Conservation (phyloP, 2,329 filamentous ascomycete genomes). For the Chaetomium sp. region DNA sequence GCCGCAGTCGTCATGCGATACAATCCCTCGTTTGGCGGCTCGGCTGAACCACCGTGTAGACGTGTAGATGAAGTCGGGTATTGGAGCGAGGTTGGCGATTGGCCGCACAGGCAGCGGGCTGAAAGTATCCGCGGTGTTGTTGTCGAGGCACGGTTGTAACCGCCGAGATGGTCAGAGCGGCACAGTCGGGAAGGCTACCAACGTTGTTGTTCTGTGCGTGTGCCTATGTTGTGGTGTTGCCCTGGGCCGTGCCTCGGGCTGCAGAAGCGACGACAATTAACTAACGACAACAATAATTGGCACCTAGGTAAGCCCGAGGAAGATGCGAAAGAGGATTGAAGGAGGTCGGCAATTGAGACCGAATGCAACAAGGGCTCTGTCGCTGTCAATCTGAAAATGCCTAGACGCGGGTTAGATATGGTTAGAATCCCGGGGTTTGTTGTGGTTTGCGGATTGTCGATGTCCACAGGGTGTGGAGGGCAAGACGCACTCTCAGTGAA, state of each 20-base stretch:
- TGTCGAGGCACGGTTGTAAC: conserved; percentile 10
- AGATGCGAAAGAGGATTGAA: neutral
- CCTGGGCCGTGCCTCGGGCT: too few relatives aligned
- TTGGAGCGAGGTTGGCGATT: neutral
- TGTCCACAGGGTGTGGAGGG: neutral
- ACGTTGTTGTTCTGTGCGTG: too few relatives aligned
- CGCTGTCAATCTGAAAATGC: neutral
- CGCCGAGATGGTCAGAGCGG: conserved; percentile 9
- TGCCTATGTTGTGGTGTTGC: too few relatives aligned
- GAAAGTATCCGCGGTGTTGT: conserved; percentile 8
- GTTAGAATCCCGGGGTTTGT: neutral
- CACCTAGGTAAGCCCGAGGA: neutral
- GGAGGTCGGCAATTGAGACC: conserved; percentile 7
- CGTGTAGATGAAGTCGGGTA: neutral
- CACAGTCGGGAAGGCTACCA: conserved; percentile 11
- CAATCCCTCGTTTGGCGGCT: conserved; percentile 1
- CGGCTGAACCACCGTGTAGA: conserved; percentile 10
- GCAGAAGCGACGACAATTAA: too few relatives aligned
- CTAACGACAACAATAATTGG: too few relatives aligned
- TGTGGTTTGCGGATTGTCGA: neutral
- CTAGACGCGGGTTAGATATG: neutral
- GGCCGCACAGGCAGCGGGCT: conserved; percentile 3
- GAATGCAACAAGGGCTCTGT: conserved; percentile 3
- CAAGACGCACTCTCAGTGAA: conserved; percentile 1
- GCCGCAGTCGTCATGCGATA: conserved; percentile 10